Evolutionary conservation across 768 basidiomycete genomes (phyloP), one percentile per base, ranked within the genome.

Genomic region (Kwoniella newhampshirensis): DNA sequence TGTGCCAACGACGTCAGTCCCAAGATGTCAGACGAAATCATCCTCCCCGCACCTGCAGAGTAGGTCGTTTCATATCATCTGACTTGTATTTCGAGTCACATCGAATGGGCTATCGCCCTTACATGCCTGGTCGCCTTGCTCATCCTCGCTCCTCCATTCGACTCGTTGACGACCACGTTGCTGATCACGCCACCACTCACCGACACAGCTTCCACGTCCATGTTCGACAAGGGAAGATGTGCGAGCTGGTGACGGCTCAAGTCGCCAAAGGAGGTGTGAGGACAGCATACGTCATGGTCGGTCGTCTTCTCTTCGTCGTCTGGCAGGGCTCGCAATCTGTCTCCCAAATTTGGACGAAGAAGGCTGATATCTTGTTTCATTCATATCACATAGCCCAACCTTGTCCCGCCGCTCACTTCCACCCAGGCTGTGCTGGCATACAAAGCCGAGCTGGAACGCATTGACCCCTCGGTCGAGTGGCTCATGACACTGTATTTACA

Each of bases 401-500:
- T 93, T 32, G 85, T 82, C 57, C 93, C 93, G 21, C 92, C 93
- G 3, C 84, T 96, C 71, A 89, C 86, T 0, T 86, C 82, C 8
- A 88, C 89, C 6, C 85, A 85, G 8, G 83, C 85, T 66, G 93
- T 92, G 1, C 66, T 96, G 42, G 80, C 82, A 51, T 99, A 99
- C 80, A 87, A 86, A 73, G 79, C 82, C 17, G 78, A 84, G 25
- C 83, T 99, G 28, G 80, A 89, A 70, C 78, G 73, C 37, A 85
- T 96, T 58, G 89, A 90, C 45, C 84, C 89, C 13, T 77, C 78
- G 52, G 85, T 88, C 17, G 85, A 91, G 77, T 94, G 90, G 79
- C 81, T 99, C 25, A 94, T 98, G 89, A 94, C 93, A 1, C 81
- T 99, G 40, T 99, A 98, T 78, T 83, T 99, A n/a, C 89, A 87